phyloP scores from a whole-genome alignment of 129 eudicot genomes.

The Dittrichia graveolens region DNA sequence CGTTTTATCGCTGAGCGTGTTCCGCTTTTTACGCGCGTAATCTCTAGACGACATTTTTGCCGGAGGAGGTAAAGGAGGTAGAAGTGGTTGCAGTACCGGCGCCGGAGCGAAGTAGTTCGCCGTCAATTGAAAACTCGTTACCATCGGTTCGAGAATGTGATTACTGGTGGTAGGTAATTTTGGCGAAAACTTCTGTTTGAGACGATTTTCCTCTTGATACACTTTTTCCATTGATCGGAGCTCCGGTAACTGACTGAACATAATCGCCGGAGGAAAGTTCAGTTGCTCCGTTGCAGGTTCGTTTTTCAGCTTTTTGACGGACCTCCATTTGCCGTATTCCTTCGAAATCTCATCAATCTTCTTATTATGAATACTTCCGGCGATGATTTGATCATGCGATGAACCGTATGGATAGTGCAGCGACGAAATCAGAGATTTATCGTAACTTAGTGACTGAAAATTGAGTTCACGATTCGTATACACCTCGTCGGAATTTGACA shows the following conservation, averaged over 20 bases:
- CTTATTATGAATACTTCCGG: conserved; percentile 4
- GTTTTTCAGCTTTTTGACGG: conserved; percentile 27
- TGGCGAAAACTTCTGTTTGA: conserved; percentile 20
- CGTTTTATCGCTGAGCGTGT: conserved; percentile 52
- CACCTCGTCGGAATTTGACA: conserved; percentile 14
- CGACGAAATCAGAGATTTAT: conserved; percentile 22
- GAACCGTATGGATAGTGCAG: conserved; percentile 23
- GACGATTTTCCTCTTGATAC: conserved; percentile 5
- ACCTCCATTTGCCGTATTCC: conserved; percentile 16
- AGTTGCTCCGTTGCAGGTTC: conserved; percentile 24
- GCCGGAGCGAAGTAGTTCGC: conserved; percentile 25
- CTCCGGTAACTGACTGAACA: conserved; percentile 40
- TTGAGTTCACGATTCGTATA: not conserved
- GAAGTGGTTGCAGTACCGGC: not conserved
- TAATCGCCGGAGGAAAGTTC: conserved; percentile 14
- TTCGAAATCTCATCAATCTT: not conserved
- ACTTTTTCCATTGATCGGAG: conserved; percentile 27
- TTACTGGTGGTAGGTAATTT: not conserved
- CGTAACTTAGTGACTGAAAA: conserved; percentile 16
- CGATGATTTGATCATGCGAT: not conserved
- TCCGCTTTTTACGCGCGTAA: conserved; percentile 25
- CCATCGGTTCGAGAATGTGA: conserved; percentile 25
- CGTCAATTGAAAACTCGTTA: conserved; percentile 11
- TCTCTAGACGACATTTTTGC: not conserved
- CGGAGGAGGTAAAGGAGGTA: conserved; percentile 7